Evolutionary conservation across 2,329 filamentous ascomycete species (phyloP).

Genomic region (Trichoderma sp.): DNA sequence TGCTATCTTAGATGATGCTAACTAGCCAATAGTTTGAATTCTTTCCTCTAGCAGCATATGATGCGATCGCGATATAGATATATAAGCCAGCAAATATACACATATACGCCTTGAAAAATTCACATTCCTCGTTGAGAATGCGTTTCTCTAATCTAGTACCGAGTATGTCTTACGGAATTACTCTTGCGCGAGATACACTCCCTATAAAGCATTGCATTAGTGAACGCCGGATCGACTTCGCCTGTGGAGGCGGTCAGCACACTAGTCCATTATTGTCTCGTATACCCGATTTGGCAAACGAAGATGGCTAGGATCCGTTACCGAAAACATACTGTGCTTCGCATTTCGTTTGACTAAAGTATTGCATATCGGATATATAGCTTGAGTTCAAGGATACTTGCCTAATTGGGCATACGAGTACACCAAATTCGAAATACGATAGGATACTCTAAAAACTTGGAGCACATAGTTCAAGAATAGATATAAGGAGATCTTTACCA

Average conservation of each 20-base stretch:
- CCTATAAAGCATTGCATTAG: neutral
- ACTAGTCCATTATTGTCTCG: neutral
- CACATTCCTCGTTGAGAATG: too few species aligned
- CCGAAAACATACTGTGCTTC: neutral
- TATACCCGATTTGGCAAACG: constrained; percentile 26
- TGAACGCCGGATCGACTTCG: neutral
- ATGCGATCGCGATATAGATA: too few species aligned
- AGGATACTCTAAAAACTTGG: neutral
- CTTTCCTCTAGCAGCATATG: too few species aligned
- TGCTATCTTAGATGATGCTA: neutral
- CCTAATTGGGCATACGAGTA: neutral
- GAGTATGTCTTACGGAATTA: neutral
- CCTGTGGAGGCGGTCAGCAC: neutral
- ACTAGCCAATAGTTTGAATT: neutral
- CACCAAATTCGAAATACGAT: neutral
- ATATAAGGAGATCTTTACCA: neutral
- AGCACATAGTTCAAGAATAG: neutral
- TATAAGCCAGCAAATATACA: too few species aligned
- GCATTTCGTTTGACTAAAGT: neutral
- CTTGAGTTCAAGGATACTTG: neutral
- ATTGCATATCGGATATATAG: constrained; percentile 13
- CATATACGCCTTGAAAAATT: too few species aligned
- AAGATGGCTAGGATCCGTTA: neutral
- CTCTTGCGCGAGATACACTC: neutral
- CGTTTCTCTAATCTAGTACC: too few species aligned